Conservation (phyloP, 805 yeast species). For the Barnettozyma vustinii region DNA sequence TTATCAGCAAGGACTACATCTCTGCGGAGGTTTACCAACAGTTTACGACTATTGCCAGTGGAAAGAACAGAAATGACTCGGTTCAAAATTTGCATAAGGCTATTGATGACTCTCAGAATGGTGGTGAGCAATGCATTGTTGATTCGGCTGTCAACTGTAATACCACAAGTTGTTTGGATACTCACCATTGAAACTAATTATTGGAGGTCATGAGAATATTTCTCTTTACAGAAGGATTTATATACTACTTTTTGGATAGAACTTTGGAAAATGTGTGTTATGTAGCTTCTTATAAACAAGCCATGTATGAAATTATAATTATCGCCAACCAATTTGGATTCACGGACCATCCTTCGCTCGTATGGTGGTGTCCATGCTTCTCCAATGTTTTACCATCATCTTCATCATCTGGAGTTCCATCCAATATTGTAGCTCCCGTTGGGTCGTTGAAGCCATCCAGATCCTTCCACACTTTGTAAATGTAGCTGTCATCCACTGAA, state of each 20-base stretch:
- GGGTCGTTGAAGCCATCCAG: constrained; percentile 11
- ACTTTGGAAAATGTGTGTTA: background rate
- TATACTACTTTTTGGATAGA: background rate
- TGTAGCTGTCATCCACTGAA: constrained; percentile 24
- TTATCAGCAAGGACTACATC: constrained; percentile 33
- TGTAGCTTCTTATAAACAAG: background rate
- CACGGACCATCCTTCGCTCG: background rate
- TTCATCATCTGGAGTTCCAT: background rate
- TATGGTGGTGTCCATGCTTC: background rate
- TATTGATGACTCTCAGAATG: constrained; percentile 15
- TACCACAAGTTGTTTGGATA: constrained; percentile 36
- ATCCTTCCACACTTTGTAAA: constrained; percentile 19
- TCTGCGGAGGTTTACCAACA: constrained; percentile 29
- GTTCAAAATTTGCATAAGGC: constrained; percentile 9
- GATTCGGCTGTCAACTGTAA: constrained; percentile 51
- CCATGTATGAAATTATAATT: background rate
- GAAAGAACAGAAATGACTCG: constrained; percentile 21
- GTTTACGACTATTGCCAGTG: constrained; percentile 30
- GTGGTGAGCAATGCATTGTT: constrained; percentile 38
- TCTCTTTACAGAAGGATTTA: too few relatives aligned
- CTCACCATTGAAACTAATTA: background rate
- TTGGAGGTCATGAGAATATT: background rate
- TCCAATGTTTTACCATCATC: background rate
- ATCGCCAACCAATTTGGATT: background rate
- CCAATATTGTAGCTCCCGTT: constrained; percentile 12